Evolutionary conservation across 768 basidiomycete species (phyloP), one percentile per base, ranked within the genome.

Genomic region (Calocybe cyanea): DNA sequence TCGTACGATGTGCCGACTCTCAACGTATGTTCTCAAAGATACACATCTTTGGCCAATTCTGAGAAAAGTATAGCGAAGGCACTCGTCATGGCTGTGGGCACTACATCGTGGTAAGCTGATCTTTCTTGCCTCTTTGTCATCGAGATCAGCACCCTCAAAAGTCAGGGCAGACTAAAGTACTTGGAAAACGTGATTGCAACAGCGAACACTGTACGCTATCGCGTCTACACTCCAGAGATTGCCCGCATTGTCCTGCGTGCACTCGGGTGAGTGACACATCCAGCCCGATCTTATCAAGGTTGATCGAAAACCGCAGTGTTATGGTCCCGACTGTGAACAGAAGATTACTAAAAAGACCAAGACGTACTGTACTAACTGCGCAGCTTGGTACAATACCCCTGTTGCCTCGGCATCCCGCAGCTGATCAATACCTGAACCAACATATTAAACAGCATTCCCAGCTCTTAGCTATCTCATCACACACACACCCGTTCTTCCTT

Each of bases 41-140:
- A 14, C 49, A 44, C 28, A 52, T 38, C 45, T 46, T 40, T n/a
- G 46, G 46, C 51, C 33, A 65, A 58, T 56, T 19, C 52, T 62
- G 47, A 52, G 46, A 50, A 51, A 54, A 37, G 57, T 46, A 31
- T 68, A 88, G 86, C 57, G 83, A 86, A 74, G 87, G 83, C 52
- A 81, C 76, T 50, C 80, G 81, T 68, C 72, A 81, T 58, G 85
- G 83, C 59, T 90, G 87, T 62, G 87, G 87, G 50, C 88, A 90
- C 72, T 90, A 88, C 64, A 71, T 80, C 41, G 75, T 81, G 56
- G 83, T 84, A 45, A 55, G 79, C 70, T 46, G 19, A 43, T 23
- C 11, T 48, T 43, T n/a, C 36, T 35, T 32, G 31, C 4, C 34
- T 44, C 35, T 19, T 41, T 48, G 30, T 38, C 49, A 28, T 41